Conservation (phyloP, 176 grass and related monocot genomes). For the Oropetium thomaeum region DNA sequence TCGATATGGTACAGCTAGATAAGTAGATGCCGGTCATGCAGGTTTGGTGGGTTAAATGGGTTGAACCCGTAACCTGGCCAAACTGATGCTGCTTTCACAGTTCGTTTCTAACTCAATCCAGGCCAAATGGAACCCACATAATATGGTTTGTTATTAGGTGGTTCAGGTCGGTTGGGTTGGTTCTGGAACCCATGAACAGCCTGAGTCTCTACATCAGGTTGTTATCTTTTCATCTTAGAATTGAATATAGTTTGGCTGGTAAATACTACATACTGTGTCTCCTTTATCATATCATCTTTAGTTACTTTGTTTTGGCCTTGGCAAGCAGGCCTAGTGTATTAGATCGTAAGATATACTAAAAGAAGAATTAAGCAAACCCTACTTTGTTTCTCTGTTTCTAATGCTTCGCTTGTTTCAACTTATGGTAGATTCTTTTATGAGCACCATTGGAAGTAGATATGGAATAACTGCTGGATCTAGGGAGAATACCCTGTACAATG, state of each 20-base stretch:
- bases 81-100: too few species aligned
- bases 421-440: conserved; percentile 64
- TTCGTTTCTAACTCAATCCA: too few species aligned
- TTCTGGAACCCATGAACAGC: too few species aligned
- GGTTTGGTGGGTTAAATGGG: too few species aligned
- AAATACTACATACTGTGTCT: background rate
- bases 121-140: too few species aligned
- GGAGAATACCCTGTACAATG: conserved; percentile 93
- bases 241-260: background rate
- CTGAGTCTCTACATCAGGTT: conserved; percentile 11
- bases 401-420: conserved; percentile 21
- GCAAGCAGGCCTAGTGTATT: background rate
- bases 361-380: conserved; percentile 17
- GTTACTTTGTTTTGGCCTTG: conserved; percentile 3
- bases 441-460: conserved; percentile 82
- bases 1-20: too few species aligned
- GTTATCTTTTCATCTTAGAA: background rate
- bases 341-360: background rate
- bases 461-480: conserved; percentile 72
- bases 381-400: conserved; percentile 16
- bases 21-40: too few species aligned
- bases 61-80: too few species aligned
- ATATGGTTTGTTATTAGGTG: too few species aligned
- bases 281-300: conserved; percentile 2
- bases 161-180: too few species aligned